Evolutionary conservation across 495 filamentous ascomycete genomes (phyloP).

Genomic region (Talaromyces borbonicus): DNA sequence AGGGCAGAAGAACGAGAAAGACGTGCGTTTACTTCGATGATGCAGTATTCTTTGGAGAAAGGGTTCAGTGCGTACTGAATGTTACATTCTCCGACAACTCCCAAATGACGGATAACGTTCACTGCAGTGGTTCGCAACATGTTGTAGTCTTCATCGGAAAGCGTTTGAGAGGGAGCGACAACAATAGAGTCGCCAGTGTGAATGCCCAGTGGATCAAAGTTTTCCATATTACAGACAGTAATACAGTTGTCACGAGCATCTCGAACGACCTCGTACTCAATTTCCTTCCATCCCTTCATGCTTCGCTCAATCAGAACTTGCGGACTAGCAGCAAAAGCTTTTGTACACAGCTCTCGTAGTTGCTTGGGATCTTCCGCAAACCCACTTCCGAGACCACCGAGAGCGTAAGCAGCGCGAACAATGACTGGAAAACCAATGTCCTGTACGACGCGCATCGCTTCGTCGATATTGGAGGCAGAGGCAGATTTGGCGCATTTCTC

Average conservation of each 20-base stretch:
- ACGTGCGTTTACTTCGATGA: constrained; percentile 98
- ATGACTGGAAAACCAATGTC: constrained; percentile 93
- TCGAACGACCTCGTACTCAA: constrained; percentile 96
- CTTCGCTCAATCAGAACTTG: constrained; percentile 94
- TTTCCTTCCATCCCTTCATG: constrained; percentile 99
- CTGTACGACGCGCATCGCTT: constrained; percentile 75
- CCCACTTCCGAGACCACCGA: constrained; percentile 90
- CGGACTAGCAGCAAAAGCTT: constrained; percentile 88
- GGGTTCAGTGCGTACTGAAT: constrained; percentile 98
- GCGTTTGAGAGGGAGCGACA: constrained; percentile 91
- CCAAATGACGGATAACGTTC: constrained; percentile 94
- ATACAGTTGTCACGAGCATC: constrained; percentile 98
- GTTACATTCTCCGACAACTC: constrained; percentile 97
- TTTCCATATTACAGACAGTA: constrained; percentile 99
- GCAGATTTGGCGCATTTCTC: constrained; percentile 98
- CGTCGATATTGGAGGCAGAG: constrained; percentile 76
- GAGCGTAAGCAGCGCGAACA: constrained; percentile 89
- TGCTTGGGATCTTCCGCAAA: constrained; percentile 89
- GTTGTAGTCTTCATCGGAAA: constrained; percentile 97
- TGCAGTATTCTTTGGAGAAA: constrained; percentile 94
- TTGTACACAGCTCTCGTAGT: constrained; percentile 82
- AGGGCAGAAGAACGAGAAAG: constrained; percentile 92
- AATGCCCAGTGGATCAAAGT: constrained; percentile 96
- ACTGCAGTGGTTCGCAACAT: constrained; percentile 98
- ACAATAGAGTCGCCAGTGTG: constrained; percentile 99